Evolutionary conservation across 1,284 basidiomycete genomes (phyloP).

Genomic region (Cystobasidiaceae sp.): DNA sequence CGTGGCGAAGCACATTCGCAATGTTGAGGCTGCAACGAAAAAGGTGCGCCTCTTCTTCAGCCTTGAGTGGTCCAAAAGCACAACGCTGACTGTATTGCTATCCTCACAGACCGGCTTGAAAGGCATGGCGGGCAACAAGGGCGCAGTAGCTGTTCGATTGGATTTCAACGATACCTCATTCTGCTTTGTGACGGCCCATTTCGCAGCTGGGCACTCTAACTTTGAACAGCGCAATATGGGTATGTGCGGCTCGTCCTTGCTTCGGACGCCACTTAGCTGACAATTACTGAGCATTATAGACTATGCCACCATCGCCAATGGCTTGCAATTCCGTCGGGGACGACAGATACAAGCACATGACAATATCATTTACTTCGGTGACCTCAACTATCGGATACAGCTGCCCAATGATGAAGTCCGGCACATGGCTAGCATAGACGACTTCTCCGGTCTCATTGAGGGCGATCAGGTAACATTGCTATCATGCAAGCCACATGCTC

Average conservation of each 20-base stretch:
- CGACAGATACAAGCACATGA: slow-evolving; percentile 85
- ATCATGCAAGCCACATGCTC: no score
- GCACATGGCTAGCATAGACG: slow-evolving; percentile 57
- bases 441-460: slow-evolving; percentile 66
- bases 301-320: slow-evolving; percentile 77
- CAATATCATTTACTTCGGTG: slow-evolving; percentile 87
- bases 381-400: slow-evolving; percentile 89
- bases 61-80: no score
- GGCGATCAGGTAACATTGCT: slow-evolving; percentile 68
- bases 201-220: slow-evolving; percentile 88
- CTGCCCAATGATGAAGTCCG: slow-evolving; percentile 76
- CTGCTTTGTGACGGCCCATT: slow-evolving; percentile 92
- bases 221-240: slow-evolving; percentile 74
- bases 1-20: slow-evolving; percentile 70
- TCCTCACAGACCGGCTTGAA: slow-evolving; percentile 75
- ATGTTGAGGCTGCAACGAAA: slow-evolving; percentile 83
- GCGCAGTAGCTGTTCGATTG: slow-evolving; percentile 82
- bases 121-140: slow-evolving; percentile 92
- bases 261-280: no score
- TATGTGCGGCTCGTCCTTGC: no score
- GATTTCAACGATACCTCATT: slow-evolving; percentile 85
- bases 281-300: no score
- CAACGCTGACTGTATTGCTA: background rate
- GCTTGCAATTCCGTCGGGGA: slow-evolving; percentile 79
- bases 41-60: slow-evolving; percentile 57